Evolutionary conservation across 2,329 filamentous ascomycete genomes (phyloP).

Genomic region (Fusarium euwallaceae): DNA sequence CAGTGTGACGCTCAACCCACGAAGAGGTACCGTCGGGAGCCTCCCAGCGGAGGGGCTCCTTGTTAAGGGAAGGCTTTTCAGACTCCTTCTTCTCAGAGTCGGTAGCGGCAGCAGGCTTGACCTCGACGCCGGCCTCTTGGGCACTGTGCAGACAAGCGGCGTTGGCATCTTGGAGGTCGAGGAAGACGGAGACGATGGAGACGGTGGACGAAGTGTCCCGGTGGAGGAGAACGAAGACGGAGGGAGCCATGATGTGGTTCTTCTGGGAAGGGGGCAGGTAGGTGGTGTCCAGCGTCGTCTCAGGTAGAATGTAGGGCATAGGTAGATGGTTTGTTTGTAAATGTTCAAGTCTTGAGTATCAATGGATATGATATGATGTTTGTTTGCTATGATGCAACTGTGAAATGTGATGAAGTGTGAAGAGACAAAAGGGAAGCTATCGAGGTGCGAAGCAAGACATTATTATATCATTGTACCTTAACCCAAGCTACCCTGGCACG

Average conservation of each 20-base stretch:
- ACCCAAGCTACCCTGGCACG: slow-evolving; percentile 32
- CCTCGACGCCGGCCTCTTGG: slow-evolving; percentile 44
- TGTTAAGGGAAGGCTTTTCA: slow-evolving; percentile 21
- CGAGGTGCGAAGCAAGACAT: slow-evolving; percentile 24
- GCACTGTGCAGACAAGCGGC: slow-evolving; percentile 49
- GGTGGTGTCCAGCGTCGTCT: slow-evolving; percentile 6
- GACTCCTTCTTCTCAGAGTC: slow-evolving; percentile 14
- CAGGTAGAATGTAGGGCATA: slow-evolving; percentile 21
- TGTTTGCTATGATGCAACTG: neutral
- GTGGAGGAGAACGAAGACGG: slow-evolving; percentile 52
- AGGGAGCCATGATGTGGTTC: slow-evolving; percentile 41
- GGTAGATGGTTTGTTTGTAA: slow-evolving; percentile 1
- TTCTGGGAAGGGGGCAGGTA: slow-evolving; percentile 23
- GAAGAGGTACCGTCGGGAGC: slow-evolving; percentile 52
- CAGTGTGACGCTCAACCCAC: slow-evolving; percentile 55
- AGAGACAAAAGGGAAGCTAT: slow-evolving; percentile 8
- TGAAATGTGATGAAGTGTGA: slow-evolving; percentile 7
- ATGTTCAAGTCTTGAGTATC: neutral
- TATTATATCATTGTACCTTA: slow-evolving; percentile 39
- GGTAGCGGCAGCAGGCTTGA: slow-evolving; percentile 16
- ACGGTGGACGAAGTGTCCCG: slow-evolving; percentile 44
- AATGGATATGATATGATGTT: neutral
- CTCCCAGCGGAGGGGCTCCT: slow-evolving; percentile 52
- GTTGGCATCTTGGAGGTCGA: slow-evolving; percentile 53
- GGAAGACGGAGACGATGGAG: slow-evolving; percentile 50